These are phyloP conservation scores for Chaetoscypha palmicola DNA, from an alignment of 2,329 filamentous ascomycete genomes.

Conservation along the genomic window DNA sequence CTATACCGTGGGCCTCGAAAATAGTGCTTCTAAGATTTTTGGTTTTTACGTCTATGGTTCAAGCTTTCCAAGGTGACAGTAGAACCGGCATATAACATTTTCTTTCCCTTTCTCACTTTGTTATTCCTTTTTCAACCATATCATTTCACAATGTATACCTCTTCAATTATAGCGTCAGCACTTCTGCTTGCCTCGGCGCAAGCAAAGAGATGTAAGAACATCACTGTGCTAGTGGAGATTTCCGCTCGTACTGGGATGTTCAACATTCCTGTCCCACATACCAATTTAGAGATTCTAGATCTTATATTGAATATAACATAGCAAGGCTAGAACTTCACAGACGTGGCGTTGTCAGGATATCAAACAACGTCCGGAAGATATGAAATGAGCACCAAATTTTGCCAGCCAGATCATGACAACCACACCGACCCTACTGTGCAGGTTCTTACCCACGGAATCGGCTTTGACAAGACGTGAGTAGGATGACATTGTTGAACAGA, in stretches of 20 bases:
- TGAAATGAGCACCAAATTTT: constrained; percentile 54
- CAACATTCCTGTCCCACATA: constrained; percentile 39
- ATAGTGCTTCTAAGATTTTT: no score
- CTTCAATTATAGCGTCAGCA: constrained; percentile 6
- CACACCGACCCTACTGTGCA: constrained; percentile 33
- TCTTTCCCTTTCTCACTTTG: no score
- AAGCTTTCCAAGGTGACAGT: no score
- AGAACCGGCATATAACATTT: no score
- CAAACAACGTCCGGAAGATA: constrained; percentile 46
- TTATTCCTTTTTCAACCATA: background rate
- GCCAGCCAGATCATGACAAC: constrained; percentile 43
- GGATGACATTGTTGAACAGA: no score
- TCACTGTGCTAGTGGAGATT: constrained; percentile 50
- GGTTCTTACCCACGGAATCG: constrained; percentile 47
- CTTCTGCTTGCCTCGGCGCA: constrained; percentile 11
- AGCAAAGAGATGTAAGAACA: constrained; percentile 38
- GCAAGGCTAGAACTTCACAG: constrained; percentile 44
- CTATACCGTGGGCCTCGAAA: no score
- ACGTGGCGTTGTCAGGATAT: constrained; percentile 40
- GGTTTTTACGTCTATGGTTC: no score
- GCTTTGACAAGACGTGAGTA: constrained; percentile 42
- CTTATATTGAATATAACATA: constrained; percentile 45
- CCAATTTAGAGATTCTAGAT: constrained; percentile 50
- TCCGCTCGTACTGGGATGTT: constrained; percentile 48
- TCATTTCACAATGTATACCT: constrained; percentile 13